Conservation (phyloP, 208 protist species). For the Crithidia acanthocephali region DNA sequence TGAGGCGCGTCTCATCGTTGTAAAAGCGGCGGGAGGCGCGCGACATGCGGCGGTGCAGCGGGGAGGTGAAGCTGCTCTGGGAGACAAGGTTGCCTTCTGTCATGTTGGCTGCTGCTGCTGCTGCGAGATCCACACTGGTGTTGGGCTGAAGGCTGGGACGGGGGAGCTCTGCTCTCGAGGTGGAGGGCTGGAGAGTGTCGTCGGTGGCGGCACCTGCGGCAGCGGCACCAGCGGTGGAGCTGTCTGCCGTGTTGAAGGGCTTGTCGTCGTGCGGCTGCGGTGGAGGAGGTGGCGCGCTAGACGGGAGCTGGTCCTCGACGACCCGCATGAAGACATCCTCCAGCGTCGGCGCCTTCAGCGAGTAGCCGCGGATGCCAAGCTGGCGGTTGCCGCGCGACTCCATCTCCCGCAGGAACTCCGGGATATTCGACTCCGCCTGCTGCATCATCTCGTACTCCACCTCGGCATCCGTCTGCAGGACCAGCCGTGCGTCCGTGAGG, state of each 20-base stretch:
- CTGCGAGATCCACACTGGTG: background rate
- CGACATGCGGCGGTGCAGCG: conserved; percentile 28
- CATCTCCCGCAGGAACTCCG: conserved; percentile 43
- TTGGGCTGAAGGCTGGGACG: background rate
- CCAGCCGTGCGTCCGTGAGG: conserved; percentile 24
- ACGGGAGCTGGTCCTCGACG: conserved; percentile 27
- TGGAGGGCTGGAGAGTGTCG: background rate
- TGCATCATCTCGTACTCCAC: conserved; percentile 54
- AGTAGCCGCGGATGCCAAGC: conserved; percentile 50
- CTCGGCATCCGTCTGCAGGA: conserved; percentile 36
- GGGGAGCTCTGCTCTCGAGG: background rate
- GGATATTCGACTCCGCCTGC: conserved; percentile 27
- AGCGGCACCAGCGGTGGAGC: background rate
- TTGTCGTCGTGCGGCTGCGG: background rate
- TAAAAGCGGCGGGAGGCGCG: conserved; percentile 26
- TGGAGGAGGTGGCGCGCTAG: background rate
- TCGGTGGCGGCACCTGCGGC: background rate
- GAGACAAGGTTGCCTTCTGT: background rate
- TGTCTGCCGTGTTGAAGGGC: background rate
- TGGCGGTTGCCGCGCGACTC: conserved; percentile 32
- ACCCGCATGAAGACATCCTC: conserved; percentile 83
- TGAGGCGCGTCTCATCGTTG: conserved; percentile 20
- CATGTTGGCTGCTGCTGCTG: background rate
- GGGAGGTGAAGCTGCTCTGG: background rate
- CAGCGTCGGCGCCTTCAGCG: conserved; percentile 67